Conservation (phyloP, 805 yeast species). For the Candida oleophila region DNA sequence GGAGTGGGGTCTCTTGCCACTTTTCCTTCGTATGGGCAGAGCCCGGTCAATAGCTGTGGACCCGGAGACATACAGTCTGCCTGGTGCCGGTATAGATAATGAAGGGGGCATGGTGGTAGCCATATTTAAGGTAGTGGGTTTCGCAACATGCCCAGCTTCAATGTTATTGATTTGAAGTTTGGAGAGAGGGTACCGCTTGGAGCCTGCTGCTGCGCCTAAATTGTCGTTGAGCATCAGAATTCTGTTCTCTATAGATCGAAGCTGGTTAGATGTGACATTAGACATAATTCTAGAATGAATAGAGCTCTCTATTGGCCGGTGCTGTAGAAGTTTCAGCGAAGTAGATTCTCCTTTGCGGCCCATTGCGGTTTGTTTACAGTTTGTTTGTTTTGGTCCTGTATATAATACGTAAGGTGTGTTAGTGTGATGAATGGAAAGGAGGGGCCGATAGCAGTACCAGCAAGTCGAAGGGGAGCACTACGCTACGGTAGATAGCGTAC, state of each 20-base stretch:
- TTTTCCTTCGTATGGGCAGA: slow-evolving; percentile 4
- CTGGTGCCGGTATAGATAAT: neutral
- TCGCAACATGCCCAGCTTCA: slow-evolving; percentile 5
- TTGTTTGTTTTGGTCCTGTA: too few species aligned
- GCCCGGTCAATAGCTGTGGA: neutral
- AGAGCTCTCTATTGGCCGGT: neutral
- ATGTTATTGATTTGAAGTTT: slow-evolving; percentile 14
- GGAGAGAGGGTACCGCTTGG: slow-evolving; percentile 13
- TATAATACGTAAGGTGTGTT: too few species aligned
- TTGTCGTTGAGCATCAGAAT: slow-evolving; percentile 18
- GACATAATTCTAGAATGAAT: slow-evolving; percentile 5
- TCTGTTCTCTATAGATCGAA: slow-evolving; percentile 20
- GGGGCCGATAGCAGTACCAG: too few species aligned
- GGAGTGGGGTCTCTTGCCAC: slow-evolving; percentile 3
- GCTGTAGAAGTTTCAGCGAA: too few species aligned
- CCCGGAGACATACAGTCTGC: neutral
- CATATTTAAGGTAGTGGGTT: neutral
- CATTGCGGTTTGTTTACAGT: too few species aligned
- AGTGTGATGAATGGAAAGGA: too few species aligned
- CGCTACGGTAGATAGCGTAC: too few species aligned
- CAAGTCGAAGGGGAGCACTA: too few species aligned
- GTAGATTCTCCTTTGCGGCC: too few species aligned
- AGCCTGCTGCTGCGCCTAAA: slow-evolving; percentile 1
- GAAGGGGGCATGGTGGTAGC: neutral
- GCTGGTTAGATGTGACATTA: slow-evolving; percentile 13